Base-by-base conservation (phyloP, 371 early-diverging fungal species). In the Funneliformis caledonium region DNA sequence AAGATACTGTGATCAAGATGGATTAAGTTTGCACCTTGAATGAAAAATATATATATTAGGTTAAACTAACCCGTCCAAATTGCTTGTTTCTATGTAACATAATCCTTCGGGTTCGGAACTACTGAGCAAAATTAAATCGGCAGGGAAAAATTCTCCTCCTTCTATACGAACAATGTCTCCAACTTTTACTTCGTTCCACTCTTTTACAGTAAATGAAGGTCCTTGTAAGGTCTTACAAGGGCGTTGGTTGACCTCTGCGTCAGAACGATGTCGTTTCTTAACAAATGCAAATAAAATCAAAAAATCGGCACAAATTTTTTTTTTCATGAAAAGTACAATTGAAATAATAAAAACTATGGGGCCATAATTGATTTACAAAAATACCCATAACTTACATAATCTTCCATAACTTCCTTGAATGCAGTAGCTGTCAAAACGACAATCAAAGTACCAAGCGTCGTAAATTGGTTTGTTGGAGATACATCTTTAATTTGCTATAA, bases 381-480 rank as follows among this genome's bases (percentile, higher is more conserved):
- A 42, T 37, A 42, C 33, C 19, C n/a, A 48, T 33, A 42, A 84
- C 91, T 88, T 89, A 92, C 94, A 84, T 91, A 88, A 85, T 99
- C 99, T 84, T 99, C 99, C 60, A 97, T 87, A 4, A 96, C 88
- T 86, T 99, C 99, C 86, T 99, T 99, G 56, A 96, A 85, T 33
- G 97, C 99, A 1, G 99, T 97, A 47, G 95, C 96, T 42, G 94
- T 84, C 78, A 99, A 85, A 1, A 99, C 98, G 80, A 97, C 91
- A 4, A 88, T 83, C 62, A 99, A 88, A 5, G 99, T 99, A 26
- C 98, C 93, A 43, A 96, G 83, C 2, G 99, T 99, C 14, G 97
- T 97, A 83, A 88, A 95, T 81, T 92, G 88, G 72, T 93, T 93
- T 2, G 95, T 95, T 11, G 96, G 96, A 48, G 96, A 93, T 69